Evolutionary conservation across 2,329 filamentous ascomycete species (phyloP).

Genomic region (Colletotrichum plurivorum): DNA sequence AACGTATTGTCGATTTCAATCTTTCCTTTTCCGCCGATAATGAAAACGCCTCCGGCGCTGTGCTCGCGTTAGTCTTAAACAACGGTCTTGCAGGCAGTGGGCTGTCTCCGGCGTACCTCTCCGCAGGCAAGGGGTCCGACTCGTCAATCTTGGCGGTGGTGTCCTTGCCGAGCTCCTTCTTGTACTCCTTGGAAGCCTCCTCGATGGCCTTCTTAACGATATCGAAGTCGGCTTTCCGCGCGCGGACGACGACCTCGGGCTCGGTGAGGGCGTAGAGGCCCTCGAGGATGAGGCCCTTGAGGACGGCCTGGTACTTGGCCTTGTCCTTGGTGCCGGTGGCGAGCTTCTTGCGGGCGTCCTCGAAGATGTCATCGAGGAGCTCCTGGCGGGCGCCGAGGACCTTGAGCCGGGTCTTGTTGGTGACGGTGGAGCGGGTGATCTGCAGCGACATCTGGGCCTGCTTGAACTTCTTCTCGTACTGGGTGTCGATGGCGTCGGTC

Average conservation of each 20-base stretch:
- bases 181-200: conserved; percentile 85
- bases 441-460: conserved; percentile 98
- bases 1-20: conserved; percentile 99
- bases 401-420: conserved; percentile 95
- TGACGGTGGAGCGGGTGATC: conserved; percentile 94
- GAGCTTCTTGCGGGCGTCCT: conserved; percentile 82
- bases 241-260: conserved; percentile 80
- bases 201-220: conserved; percentile 83
- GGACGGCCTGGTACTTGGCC: conserved; percentile 79
- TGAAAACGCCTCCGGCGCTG: conserved; percentile 86
- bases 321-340: conserved; percentile 75
- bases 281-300: conserved; percentile 89
- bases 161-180: conserved; percentile 81
- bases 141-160: conserved; percentile 82
- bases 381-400: conserved; percentile 91
- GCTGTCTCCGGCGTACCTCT: conserved; percentile 74
- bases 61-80: conserved; percentile 21
- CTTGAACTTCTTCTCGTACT: conserved; percentile 99
- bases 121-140: conserved; percentile 83
- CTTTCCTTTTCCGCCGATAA: conserved; percentile 88
- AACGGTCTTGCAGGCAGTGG: neutral
- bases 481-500: conserved; percentile 89
- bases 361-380: conserved; percentile 91
- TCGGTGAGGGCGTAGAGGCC: conserved; percentile 91
- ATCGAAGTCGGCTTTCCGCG: conserved; percentile 84